Evolutionary conservation across 495 filamentous ascomycete species (phyloP).

Genomic region (Trichoderma virens): DNA sequence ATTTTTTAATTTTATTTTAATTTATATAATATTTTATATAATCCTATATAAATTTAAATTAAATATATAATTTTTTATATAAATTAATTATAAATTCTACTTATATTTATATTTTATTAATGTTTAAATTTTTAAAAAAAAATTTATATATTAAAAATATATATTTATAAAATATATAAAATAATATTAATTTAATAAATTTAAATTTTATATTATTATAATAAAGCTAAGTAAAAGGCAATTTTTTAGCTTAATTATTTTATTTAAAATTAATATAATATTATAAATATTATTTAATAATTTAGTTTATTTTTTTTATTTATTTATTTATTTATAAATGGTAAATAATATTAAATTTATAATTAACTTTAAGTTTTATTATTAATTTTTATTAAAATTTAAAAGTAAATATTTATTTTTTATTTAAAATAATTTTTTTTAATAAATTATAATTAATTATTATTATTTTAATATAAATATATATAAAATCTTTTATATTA

Average conservation of each 20-base stretch:
- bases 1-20: constrained; percentile 25
- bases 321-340: constrained; percentile 6
- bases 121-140: constrained; percentile 12
- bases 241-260: too few species aligned
- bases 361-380: constrained; percentile 10
- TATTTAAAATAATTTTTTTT: constrained; percentile 18
- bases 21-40: constrained; percentile 20
- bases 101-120: constrained; percentile 17
- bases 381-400: not conserved
- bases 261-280: too few species aligned
- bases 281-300: too few species aligned
- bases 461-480: constrained; percentile 10
- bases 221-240: too few species aligned
- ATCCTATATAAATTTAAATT: constrained; percentile 16
- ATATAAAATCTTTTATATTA: not conserved
- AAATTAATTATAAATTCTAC: constrained; percentile 13
- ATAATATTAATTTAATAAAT: too few species aligned
- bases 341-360: constrained; percentile 14
- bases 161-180: too few species aligned
- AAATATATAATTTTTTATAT: constrained; percentile 14
- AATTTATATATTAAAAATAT: too few species aligned
- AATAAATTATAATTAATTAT: constrained; percentile 14
- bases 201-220: too few species aligned
- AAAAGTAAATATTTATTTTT: constrained; percentile 7
- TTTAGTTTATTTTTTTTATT: too few species aligned